phyloP scores from a whole-genome alignment of 78 protist genomes.

The Dictyostelium purpureum region DNA sequence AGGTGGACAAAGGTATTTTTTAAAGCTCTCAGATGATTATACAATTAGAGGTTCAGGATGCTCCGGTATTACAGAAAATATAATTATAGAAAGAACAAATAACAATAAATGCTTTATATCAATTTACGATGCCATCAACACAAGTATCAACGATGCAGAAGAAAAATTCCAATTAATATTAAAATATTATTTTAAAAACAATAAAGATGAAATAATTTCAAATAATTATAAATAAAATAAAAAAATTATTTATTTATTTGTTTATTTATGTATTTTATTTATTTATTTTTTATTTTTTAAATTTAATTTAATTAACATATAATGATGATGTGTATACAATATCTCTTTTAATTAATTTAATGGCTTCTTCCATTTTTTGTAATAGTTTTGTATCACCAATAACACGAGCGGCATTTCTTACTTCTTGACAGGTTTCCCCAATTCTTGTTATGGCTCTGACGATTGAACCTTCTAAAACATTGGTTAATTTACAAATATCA shows the following conservation, averaged over 20 bases:
- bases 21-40: too few species aligned
- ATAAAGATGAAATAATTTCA: not conserved
- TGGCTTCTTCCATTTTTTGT: conserved; percentile 90
- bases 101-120: too few species aligned
- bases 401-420: conserved; percentile 92
- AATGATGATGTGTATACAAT: conserved; percentile 91
- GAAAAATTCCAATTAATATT: too few species aligned
- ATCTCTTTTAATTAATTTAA: conserved; percentile 92
- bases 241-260: not conserved
- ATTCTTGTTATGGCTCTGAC: conserved; percentile 94
- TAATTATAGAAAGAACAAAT: too few species aligned
- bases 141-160: too few species aligned
- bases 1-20: too few species aligned
- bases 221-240: not conserved
- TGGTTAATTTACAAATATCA: conserved; percentile 88
- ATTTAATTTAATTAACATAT: conserved; percentile 64
- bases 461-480: conserved; percentile 90
- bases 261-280: too few species aligned
- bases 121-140: too few species aligned
- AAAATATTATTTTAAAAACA: too few species aligned
- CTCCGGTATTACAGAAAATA: too few species aligned
- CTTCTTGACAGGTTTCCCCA: conserved; percentile 93
- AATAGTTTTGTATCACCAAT: conserved; percentile 94
- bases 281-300: not conserved
- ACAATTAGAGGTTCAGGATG: too few species aligned